Percentiles rank a stretch among this genome's conserved stretches.
These are phyloP conservation scores for Cercophora samala DNA, from an alignment of 495 filamentous ascomycete genomes.

Conservation along the genomic window DNA sequence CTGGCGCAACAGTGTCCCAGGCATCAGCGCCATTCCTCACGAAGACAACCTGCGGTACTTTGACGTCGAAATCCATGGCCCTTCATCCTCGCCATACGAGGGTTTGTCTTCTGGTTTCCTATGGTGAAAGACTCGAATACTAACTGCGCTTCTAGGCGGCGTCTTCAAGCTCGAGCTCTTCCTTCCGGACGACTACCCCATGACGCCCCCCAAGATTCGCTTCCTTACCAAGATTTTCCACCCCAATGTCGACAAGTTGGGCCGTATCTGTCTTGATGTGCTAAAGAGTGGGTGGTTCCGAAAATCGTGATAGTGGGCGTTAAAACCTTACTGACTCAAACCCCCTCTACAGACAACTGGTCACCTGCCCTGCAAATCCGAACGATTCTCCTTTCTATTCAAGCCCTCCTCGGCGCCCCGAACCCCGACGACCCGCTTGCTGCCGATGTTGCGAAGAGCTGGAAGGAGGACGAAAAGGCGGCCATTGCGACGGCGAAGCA, in stretches of 20 bases:
- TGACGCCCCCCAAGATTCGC: constrained; percentile 97
- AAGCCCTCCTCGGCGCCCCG: constrained; percentile 90
- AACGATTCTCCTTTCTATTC: constrained; percentile 95
- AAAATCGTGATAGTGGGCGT: neutral
- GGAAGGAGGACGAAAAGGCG: constrained; percentile 91
- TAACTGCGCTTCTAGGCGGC: constrained; percentile 58
- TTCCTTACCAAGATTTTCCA: constrained; percentile 99
- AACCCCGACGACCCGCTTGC: constrained; percentile 97
- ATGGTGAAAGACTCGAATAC: neutral
- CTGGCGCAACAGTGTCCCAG: constrained; percentile 66
- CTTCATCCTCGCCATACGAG: constrained; percentile 89
- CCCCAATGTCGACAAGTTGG: constrained; percentile 96
- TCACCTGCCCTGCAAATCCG: constrained; percentile 97
- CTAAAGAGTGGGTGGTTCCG: constrained; percentile 73
- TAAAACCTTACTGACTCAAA: neutral
- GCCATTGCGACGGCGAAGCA: constrained; percentile 87
- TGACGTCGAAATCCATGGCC: constrained; percentile 95
- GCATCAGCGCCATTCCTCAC: constrained; percentile 96
- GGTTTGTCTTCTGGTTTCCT: constrained; percentile 46
- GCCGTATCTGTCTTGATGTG: constrained; percentile 95
- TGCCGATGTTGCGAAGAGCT: constrained; percentile 94
- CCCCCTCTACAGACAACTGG: constrained; percentile 77
- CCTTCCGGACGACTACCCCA: constrained; percentile 98
- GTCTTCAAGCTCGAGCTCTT: constrained; percentile 98
- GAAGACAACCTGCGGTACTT: constrained; percentile 98